Evolutionary conservation across 805 yeast species (phyloP).

Genomic region (Ogataea pilisensis): DNA sequence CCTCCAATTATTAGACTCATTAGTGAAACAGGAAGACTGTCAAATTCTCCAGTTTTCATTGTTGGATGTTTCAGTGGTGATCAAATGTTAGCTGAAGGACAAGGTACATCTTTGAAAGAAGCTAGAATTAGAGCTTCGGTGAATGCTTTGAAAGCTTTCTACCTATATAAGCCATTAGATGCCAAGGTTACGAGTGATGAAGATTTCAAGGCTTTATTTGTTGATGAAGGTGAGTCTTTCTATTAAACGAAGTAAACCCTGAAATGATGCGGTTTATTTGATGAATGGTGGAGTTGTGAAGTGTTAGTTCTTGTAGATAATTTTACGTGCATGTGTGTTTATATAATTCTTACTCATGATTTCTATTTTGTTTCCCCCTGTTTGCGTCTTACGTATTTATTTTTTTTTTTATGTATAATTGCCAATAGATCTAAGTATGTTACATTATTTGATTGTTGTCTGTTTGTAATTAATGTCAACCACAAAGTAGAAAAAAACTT

Average conservation of each 20-base stretch:
- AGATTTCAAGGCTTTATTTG: constrained; percentile 32
- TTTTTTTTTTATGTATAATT: no score
- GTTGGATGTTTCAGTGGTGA: constrained; percentile 89
- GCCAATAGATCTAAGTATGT: no score
- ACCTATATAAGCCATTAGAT: constrained; percentile 78
- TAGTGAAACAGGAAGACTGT: constrained; percentile 89
- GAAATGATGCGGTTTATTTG: no score
- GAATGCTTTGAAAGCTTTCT: constrained; percentile 86
- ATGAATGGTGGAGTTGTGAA: no score
- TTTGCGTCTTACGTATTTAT: no score
- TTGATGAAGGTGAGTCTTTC: constrained; percentile 35
- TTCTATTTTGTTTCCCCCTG: no score
- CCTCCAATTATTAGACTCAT: constrained; percentile 77
- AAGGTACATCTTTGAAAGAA: constrained; percentile 84
- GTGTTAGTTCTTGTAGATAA: no score
- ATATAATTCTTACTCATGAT: no score
- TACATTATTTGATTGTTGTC: no score
- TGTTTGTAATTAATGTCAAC: no score
- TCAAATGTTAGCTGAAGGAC: constrained; percentile 87
- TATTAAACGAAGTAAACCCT: constrained; percentile 16
- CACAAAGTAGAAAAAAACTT: no score
- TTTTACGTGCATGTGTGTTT: no score
- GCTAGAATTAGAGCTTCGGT: constrained; percentile 92
- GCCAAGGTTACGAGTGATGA: constrained; percentile 60
- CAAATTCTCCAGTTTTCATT: constrained; percentile 79